Evolutionary conservation across 768 basidiomycete species (phyloP).

Genomic region (Termitomyces sp.): DNA sequence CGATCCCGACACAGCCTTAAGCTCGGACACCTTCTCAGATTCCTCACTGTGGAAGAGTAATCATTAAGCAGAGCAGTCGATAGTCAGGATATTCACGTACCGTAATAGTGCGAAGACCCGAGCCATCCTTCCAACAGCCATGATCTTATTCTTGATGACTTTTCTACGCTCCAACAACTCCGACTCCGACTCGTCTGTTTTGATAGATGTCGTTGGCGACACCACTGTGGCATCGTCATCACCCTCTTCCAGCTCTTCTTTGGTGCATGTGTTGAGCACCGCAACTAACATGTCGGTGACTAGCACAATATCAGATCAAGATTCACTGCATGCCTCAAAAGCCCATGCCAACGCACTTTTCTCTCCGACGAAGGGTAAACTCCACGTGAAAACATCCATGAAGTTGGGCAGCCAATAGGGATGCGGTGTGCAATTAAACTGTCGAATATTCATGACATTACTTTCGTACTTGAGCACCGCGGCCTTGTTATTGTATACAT

Average conservation of each 20-base stretch:
- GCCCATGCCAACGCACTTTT: slow-evolving; percentile 67
- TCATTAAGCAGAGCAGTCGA: background rate
- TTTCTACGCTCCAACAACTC: slow-evolving; percentile 73
- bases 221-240: slow-evolving; percentile 47
- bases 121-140: slow-evolving; percentile 95
- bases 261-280: slow-evolving; percentile 91
- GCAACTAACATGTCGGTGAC: slow-evolving; percentile 99
- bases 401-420: slow-evolving; percentile 99
- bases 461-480: slow-evolving; percentile 99
- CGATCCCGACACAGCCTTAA: slow-evolving; percentile 85
- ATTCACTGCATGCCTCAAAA: background rate
- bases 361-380: slow-evolving; percentile 95
- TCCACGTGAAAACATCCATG: slow-evolving; percentile 99
- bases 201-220: slow-evolving; percentile 34
- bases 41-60: slow-evolving; percentile 66
- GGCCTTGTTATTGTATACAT: slow-evolving; percentile 99
- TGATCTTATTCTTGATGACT: slow-evolving; percentile 97
- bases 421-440: slow-evolving; percentile 95
- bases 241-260: slow-evolving; percentile 91
- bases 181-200: slow-evolving; percentile 26
- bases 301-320: slow-evolving; percentile 23
- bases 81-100: slow-evolving; percentile 38
- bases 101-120: slow-evolving; percentile 93
- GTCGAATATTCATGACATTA: slow-evolving; percentile 97
- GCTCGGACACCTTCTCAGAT: slow-evolving; percentile 94